Base-by-base conservation (phyloP, 2,329 filamentous ascomycete genomes). In the Lecanicillium sp. region DNA sequence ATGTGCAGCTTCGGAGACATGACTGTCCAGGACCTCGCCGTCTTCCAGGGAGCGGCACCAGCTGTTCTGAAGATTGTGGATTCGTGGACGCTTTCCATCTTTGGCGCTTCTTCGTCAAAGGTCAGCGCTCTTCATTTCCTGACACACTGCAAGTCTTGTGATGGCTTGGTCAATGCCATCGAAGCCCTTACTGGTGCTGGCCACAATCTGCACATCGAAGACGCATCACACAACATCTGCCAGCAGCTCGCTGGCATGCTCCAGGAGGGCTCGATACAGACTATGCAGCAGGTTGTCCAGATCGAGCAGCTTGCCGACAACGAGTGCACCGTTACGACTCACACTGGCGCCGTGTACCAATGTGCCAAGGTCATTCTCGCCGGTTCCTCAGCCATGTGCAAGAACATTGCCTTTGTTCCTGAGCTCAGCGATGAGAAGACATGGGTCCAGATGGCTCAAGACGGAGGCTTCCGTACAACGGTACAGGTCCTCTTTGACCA, bases 41-140 rank as follows among this genome's bases (percentile, higher is more conserved):
- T 44, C 6, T 48, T 44, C 1, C 48, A 51, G 11, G 49, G 50
- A 14, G 49, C 46, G 19, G 49, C 45, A 2, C 20, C 35, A 1
- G 29, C 29, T 13, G 36, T 52, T 4, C 35, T 38, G 15, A 39
- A 37, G 5, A 15, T 52, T 17, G 50, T 43, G 12, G 43, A 46
- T 17, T 27, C 43, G n/a, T 55, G 53, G 53, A 48, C 52, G 5
- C 46, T 45, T 11, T 40, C 41, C 7, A 46, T 53, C 35, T 49
- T 56, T 20, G 54, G 53, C 25, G 36, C 49, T 4, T 46, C 40
- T 1, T 44, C 46, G 12, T 7, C 33, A 17, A 36, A 45, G 5
- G 44, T 54, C 31, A 43, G 44, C 33, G 50, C 46, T 7, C 33
- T 50, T 3, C 43, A 41, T 28, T 52, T 52, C 25, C 41, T 54